Evolutionary conservation across 306 rosid species (phyloP).

Genomic region (Erythrophleum fordii): DNA sequence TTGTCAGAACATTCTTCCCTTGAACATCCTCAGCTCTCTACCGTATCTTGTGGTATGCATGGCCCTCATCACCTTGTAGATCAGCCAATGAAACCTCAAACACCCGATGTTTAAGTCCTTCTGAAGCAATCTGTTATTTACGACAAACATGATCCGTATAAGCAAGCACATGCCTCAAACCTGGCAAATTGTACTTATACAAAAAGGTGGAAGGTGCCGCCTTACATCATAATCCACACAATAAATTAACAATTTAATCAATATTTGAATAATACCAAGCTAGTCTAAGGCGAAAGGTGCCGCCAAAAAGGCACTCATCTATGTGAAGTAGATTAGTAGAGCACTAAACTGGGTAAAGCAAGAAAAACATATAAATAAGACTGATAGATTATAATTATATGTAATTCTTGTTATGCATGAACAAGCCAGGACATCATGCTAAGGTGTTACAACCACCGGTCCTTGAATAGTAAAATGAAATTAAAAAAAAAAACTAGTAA

Average conservation of each 20-base stretch:
- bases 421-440: background rate
- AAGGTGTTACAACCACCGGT: background rate
- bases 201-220: background rate
- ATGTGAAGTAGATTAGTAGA: background rate
- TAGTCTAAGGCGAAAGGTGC: background rate
- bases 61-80: constrained; percentile 2
- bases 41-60: background rate
- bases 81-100: constrained; percentile 14
- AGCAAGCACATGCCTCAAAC: background rate
- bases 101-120: background rate
- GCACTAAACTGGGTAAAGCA: background rate
- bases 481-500: too few species aligned
- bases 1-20: constrained; percentile 5
- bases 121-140: constrained; percentile 7
- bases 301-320: background rate
- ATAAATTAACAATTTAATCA: background rate
- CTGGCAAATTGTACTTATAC: background rate
- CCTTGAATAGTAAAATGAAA: background rate
- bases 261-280: background rate
- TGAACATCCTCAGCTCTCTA: background rate
- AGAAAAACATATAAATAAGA: too few species aligned
- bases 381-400: background rate
- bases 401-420: too few species aligned
- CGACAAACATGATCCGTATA: background rate
- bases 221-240: background rate